These are phyloP conservation scores for Voacanga thouarsii DNA, from an alignment of 257 asterid genomes.

Conservation along the genomic window DNA sequence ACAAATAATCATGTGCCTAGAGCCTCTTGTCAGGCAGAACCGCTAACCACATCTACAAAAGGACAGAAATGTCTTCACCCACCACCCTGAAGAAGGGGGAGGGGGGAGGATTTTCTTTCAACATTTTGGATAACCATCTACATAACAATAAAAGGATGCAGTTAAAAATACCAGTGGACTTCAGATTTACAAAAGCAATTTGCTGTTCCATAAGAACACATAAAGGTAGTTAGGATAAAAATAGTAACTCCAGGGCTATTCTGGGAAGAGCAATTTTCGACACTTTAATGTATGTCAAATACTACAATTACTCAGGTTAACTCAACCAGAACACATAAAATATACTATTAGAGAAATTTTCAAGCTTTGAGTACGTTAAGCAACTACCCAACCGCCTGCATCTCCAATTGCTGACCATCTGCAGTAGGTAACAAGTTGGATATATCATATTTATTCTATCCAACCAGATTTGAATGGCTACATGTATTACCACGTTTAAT, in stretches of 20 bases:
- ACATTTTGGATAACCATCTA: no score
- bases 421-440: not conserved
- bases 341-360: no score
- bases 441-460: not conserved
- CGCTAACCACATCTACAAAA: not conserved
- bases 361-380: no score
- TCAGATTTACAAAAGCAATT: not conserved
- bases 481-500: slow-evolving; percentile 19
- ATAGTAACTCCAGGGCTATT: not conserved
- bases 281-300: no score
- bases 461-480: not conserved
- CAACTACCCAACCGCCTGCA: no score
- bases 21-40: not conserved
- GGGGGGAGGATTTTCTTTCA: no score
- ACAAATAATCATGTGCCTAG: not conserved
- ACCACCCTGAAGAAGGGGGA: no score
- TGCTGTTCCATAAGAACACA: not conserved
- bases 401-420: not conserved
- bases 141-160: not conserved
- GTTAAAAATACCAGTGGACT: not conserved
- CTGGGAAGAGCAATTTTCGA: no score
- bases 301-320: no score
- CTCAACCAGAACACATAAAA: no score
- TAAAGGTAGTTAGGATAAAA: not conserved
- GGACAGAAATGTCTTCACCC: no score